Conservation (phyloP, 164 flowering plant genomes). For the Umbellularia californica region DNA sequence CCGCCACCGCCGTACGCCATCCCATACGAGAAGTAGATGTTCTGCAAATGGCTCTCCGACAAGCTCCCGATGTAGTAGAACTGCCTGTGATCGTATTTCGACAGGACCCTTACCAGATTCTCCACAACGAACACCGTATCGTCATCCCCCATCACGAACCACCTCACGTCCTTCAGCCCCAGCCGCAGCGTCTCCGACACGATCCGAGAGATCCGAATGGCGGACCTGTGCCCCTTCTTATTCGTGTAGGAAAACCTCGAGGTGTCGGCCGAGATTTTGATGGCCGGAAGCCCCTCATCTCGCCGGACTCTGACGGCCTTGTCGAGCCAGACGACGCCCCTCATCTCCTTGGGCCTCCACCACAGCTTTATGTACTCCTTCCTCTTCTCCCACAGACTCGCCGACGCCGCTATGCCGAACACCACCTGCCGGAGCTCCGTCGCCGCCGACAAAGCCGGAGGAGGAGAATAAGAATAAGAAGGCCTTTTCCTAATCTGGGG, state of each 20-base stretch:
- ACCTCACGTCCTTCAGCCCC: constrained; percentile 42
- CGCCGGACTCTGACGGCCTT: constrained; percentile 12
- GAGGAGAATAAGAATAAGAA: too few species aligned
- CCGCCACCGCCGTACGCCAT: constrained; percentile 92
- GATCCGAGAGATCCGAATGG: constrained; percentile 53
- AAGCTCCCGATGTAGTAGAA: constrained; percentile 57
- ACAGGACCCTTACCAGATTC: constrained; percentile 48
- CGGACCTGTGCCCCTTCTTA: constrained; percentile 46
- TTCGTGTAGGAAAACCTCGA: constrained; percentile 35
- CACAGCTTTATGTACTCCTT: constrained; percentile 55
- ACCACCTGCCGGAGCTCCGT: constrained; percentile 45
- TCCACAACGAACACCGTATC: constrained; percentile 61
- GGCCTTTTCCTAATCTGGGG: neutral
- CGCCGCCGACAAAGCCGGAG: neutral
- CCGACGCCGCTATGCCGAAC: constrained; percentile 60
- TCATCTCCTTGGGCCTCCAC: constrained; percentile 43
- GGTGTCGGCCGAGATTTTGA: constrained; percentile 44
- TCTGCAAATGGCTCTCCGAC: constrained; percentile 69
- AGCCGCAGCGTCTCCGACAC: constrained; percentile 46
- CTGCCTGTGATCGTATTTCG: constrained; percentile 53
- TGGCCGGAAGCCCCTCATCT: constrained; percentile 29
- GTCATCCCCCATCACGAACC: constrained; percentile 77
- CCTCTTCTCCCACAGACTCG: constrained; percentile 45
- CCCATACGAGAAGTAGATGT: constrained; percentile 44
- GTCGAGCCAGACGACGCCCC: constrained; percentile 64